Base-by-base conservation (phyloP, 352 stramenopile species). In the Globisporangium megalacanthum region DNA sequence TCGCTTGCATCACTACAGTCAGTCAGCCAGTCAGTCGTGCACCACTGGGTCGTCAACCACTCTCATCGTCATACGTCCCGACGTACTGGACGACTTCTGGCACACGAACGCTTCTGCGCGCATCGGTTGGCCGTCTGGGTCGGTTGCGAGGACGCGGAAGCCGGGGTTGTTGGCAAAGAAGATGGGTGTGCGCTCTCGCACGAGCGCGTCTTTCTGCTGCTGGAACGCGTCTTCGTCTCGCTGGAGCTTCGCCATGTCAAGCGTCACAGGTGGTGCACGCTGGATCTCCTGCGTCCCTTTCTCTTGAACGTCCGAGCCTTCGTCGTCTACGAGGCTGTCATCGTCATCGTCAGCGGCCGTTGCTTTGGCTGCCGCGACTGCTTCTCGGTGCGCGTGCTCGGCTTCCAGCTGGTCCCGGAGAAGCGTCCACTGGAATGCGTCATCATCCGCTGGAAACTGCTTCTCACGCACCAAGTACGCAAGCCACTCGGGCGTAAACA, bases 141-240 rank as follows among this genome's bases (percentile, higher is more conserved):
- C 58, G 17, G 84, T 66, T 5, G 65, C 72, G 47, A 89, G 70
- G 13, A 63, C 63, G 29, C 68, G 54, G 52, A 94, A 90, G 4
- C 63, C 68, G 20, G 79, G 81, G 31, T 94, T 94, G 54, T 86
- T 85, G 58, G 77, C 69, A 61, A 86, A 87, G 49, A 94, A 94
- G 48, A 89, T 78, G 9, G 68, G 60, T 17, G 61, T 80, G 6
- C 79, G 76, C 33, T 88, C 74, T 39, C 74, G 69, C 41, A 89
- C 77, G 19, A 88, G 57, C 48, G 75, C 72, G 6, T 64, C 51
- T 36, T 88, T 89, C 50, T 81, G 73, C 9, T 65, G 54, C 36
- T 76, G 63, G 31, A 91, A 33, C 22, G 75, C 65, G 20, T 62
- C 58, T 69, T 87, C 69, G 37, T 86, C 64, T n/a, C 68, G 56